Conservation (phyloP, 495 filamentous ascomycete genomes). For the Corynascus novoguineensis region DNA sequence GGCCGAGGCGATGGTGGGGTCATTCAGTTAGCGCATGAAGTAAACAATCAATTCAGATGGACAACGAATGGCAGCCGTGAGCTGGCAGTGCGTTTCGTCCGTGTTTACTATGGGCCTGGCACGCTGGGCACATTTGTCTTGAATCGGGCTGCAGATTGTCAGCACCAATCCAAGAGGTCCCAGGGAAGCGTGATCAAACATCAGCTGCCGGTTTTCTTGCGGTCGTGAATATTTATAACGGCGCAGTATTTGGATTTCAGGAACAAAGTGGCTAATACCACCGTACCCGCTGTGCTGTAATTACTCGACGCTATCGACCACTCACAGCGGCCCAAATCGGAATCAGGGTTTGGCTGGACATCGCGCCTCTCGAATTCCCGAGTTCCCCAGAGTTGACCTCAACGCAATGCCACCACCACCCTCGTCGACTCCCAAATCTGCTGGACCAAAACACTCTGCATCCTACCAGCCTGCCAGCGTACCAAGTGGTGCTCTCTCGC, state of each 20-base stretch:
- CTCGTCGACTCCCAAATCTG: background rate
- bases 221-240: background rate
- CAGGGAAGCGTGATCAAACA: background rate
- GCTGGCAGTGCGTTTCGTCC: background rate
- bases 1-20: constrained; percentile 3
- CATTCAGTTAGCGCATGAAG: constrained; percentile 6
- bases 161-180: background rate
- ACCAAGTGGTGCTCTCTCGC: background rate
- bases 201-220: background rate
- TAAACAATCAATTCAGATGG: constrained; percentile 12
- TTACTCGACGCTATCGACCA: constrained; percentile 23
- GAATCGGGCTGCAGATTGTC: background rate
- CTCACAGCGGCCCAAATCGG: constrained; percentile 28
- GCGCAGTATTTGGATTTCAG: background rate
- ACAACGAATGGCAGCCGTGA: background rate
- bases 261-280: constrained; percentile 3
- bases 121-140: background rate
- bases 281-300: background rate
- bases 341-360: constrained; percentile 26
- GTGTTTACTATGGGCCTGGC: background rate
- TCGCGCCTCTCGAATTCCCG: background rate
- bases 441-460: constrained; percentile 5
- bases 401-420: constrained; percentile 14
- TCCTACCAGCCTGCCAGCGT: background rate
- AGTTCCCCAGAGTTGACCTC: background rate